Evolutionary conservation across 2,329 filamentous ascomycete genomes (phyloP).

Genomic region (Aspergillus thermomutatus): DNA sequence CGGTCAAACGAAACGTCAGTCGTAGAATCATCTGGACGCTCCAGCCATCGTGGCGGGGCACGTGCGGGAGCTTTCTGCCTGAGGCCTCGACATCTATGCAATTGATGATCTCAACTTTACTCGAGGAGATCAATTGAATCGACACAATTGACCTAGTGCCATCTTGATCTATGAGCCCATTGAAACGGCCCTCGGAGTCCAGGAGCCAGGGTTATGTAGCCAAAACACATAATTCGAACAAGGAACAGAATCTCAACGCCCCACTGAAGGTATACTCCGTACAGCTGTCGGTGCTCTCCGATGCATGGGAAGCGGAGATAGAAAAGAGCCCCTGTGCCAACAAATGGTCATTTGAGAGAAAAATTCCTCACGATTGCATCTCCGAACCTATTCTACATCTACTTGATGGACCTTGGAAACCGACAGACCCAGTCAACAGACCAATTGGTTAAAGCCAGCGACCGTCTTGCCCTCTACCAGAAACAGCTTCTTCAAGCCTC

Average conservation of each 20-base stretch:
- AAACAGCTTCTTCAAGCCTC: conserved; percentile 25
- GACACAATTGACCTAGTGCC: neutral
- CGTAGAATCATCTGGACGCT: neutral
- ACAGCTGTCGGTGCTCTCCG: conserved; percentile 35
- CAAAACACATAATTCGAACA: neutral
- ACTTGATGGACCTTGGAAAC: conserved; percentile 23
- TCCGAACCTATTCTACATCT: conserved; percentile 3
- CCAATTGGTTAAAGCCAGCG: conserved; percentile 24
- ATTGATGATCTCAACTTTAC: neutral
- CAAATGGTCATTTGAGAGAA: neutral
- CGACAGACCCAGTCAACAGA: conserved; percentile 13
- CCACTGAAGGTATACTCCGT: conserved; percentile 23
- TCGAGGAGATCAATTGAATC: neutral
- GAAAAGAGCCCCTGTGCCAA: conserved; percentile 11
- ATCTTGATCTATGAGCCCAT: neutral
- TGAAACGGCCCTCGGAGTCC: neutral
- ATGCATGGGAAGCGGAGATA: conserved; percentile 23
- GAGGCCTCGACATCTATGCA: conserved; percentile 11
- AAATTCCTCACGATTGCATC: neutral
- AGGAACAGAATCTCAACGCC: conserved; percentile 1
- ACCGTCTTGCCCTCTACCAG: conserved; percentile 33
- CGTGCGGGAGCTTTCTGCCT: conserved; percentile 21
- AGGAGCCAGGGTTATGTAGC: neutral
- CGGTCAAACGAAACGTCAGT: neutral
- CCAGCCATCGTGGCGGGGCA: conserved; percentile 8